Evolutionary conservation across 1,284 basidiomycete genomes (phyloP).

Genomic region (Rhodotorula sp.): DNA sequence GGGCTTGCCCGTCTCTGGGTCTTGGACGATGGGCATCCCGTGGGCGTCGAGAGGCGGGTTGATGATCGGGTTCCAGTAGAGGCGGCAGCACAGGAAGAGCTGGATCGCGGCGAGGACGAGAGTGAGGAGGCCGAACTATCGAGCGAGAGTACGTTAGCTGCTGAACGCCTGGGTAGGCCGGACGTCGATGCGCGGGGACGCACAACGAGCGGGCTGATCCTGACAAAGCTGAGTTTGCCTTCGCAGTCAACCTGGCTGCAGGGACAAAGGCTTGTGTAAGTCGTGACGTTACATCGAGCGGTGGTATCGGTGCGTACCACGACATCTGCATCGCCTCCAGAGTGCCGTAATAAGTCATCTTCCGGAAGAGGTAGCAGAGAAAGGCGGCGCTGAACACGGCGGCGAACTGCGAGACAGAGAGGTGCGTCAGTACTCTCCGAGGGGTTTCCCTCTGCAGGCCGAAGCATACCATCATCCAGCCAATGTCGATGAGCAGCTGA

Average conservation of each 20-base stretch:
- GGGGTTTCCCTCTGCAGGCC: too few relatives aligned
- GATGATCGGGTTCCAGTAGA: slow-evolving; percentile 23
- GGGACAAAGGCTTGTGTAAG: background rate
- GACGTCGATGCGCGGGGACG: background rate
- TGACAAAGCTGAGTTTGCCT: slow-evolving; percentile 15
- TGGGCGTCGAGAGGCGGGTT: slow-evolving; percentile 29
- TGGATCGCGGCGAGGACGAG: slow-evolving; percentile 13
- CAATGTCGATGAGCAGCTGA: slow-evolving; percentile 26
- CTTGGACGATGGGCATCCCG: slow-evolving; percentile 18
- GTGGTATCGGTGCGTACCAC: background rate
- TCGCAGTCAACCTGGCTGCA: slow-evolving; percentile 6
- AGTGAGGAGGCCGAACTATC: slow-evolving; percentile 11
- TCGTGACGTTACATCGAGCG: background rate
- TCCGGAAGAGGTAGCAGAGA: slow-evolving; percentile 19
- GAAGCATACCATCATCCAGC: slow-evolving; percentile 17
- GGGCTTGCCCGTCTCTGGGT: slow-evolving; percentile 15
- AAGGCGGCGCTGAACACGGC: slow-evolving; percentile 3
- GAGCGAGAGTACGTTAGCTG: background rate
- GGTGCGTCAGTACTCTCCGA: background rate
- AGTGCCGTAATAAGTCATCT: slow-evolving; percentile 11
- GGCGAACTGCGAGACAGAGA: background rate
- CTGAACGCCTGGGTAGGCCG: background rate
- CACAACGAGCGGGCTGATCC: slow-evolving; percentile 19
- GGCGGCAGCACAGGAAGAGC: slow-evolving; percentile 13
- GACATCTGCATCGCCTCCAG: slow-evolving; percentile 4